Conservation (phyloP, 192 early-diverging fungal species). For the Jimgerdemannia lactiflua region DNA sequence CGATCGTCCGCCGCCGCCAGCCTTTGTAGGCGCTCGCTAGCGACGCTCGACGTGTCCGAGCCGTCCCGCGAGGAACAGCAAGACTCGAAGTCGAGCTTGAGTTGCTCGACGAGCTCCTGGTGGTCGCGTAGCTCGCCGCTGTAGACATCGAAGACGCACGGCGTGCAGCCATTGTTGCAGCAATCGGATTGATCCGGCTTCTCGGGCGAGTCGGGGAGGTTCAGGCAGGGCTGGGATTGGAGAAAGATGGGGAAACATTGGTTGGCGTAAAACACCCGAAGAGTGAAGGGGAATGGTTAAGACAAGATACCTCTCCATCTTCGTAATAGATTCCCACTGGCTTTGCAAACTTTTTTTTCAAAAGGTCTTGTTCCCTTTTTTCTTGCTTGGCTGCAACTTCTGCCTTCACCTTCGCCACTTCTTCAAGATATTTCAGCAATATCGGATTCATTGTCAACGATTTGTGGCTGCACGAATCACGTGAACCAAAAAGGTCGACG, state of each 20-base stretch:
- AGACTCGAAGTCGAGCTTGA: constrained; percentile 19
- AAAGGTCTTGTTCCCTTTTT: background rate
- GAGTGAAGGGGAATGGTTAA: background rate
- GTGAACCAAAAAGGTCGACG: no score
- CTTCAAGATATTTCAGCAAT: background rate
- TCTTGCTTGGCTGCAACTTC: background rate
- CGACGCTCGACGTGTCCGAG: background rate
- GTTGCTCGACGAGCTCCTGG: background rate
- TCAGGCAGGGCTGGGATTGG: constrained; percentile 8
- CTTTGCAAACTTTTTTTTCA: background rate
- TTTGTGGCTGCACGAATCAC: background rate
- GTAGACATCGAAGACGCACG: constrained; percentile 42
- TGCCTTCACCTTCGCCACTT: background rate
- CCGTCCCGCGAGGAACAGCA: background rate
- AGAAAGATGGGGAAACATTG: background rate
- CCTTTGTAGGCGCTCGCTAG: background rate
- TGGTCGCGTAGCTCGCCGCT: constrained; percentile 20
- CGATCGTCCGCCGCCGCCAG: background rate
- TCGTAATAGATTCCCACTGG: background rate
- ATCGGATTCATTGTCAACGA: background rate
- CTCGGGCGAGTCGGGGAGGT: constrained; percentile 24
- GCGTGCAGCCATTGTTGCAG: constrained; percentile 42
- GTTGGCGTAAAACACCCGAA: background rate
- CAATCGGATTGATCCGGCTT: constrained; percentile 32
- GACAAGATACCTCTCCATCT: background rate